Conservation (phyloP, 179 eudicot species). For the Sideroxylon spinosum region DNA sequence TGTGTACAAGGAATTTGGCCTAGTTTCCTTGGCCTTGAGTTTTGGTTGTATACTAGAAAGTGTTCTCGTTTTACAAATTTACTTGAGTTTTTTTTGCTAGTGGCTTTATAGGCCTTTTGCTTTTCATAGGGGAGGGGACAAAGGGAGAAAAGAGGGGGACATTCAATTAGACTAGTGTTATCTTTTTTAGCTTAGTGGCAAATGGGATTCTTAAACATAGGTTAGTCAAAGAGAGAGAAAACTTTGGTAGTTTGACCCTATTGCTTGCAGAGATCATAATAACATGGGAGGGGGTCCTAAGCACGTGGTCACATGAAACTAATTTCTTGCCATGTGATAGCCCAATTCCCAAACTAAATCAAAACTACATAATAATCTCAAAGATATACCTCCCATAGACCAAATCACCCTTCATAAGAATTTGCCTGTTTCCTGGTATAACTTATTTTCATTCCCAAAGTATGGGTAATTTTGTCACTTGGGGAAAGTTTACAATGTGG, state of each 20-base stretch:
- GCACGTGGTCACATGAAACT: conserved; percentile 69
- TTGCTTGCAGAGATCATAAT: conserved; percentile 26
- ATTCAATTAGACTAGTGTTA: conserved; percentile 4
- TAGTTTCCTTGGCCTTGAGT: background rate
- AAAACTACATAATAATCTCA: conserved; percentile 2
- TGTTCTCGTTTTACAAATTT: background rate
- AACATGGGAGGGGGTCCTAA: conserved; percentile 39
- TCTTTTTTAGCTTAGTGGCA: conserved; percentile 18
- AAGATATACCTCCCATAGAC: conserved; percentile 20
- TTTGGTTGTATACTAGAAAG: background rate
- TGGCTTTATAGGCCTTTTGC: background rate
- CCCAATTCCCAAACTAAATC: conserved; percentile 42
- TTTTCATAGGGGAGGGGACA: background rate
- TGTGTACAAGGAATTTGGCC: background rate
- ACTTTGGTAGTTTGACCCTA: conserved; percentile 25
- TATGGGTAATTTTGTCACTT: background rate
- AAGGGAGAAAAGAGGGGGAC: background rate
- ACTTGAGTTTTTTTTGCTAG: background rate
- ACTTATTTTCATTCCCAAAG: too few species aligned
- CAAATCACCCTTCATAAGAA: too few species aligned
- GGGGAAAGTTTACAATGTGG: too few species aligned
- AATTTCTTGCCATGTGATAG: conserved; percentile 52
- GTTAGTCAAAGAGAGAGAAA: conserved; percentile 35
- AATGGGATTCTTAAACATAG: conserved; percentile 14
- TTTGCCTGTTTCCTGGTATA: too few species aligned